phyloP scores from a whole-genome alignment of 1,284 basidiomycete species.

The Leccinum ponderosum region DNA sequence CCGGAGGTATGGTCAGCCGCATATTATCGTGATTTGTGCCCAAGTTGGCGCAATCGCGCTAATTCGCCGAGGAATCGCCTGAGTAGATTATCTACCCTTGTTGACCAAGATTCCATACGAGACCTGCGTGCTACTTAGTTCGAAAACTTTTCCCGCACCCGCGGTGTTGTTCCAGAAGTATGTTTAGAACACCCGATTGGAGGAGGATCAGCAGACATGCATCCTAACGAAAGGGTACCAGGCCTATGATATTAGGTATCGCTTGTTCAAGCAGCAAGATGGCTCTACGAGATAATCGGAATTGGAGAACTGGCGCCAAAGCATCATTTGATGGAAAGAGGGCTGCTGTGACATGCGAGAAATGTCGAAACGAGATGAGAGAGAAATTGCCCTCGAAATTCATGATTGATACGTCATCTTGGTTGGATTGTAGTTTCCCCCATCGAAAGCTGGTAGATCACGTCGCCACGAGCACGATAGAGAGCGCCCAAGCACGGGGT shows the following conservation, averaged over 20 bases:
- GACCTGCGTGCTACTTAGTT: too few species aligned
- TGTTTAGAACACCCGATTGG: neutral
- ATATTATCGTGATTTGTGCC: too few species aligned
- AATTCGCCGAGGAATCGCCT: too few species aligned
- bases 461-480: neutral
- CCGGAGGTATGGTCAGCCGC: too few species aligned
- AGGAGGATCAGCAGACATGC: neutral
- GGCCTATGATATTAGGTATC: neutral
- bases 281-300: too few species aligned
- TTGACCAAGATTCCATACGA: too few species aligned
- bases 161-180: too few species aligned
- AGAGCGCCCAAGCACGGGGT: neutral
- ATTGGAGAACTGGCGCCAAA: too few species aligned
- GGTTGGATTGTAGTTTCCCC: neutral
- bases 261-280: too few species aligned
- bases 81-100: too few species aligned
- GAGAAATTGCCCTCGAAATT: neutral
- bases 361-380: neutral
- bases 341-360: neutral
- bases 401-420: neutral
- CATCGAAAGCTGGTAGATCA: neutral
- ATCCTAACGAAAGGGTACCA: neutral
- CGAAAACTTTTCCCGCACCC: too few species aligned
- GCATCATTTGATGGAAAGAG: neutral
- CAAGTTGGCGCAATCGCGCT: too few species aligned